Conservation (phyloP, 768 basidiomycete genomes). For the Tricholoma matsutake region DNA sequence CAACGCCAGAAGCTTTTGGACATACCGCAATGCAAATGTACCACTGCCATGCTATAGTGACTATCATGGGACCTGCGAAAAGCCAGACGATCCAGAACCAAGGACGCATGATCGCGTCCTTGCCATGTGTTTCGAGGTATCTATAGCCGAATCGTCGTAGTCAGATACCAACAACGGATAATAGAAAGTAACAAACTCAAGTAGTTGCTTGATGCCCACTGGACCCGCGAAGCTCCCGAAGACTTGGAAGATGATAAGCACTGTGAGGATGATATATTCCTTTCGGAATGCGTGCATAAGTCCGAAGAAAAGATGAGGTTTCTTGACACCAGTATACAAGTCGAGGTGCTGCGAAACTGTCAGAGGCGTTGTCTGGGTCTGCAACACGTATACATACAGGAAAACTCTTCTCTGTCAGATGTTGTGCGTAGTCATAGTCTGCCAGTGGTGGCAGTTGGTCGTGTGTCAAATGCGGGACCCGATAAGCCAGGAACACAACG, state of each 20-base stretch:
- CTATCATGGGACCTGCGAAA: slow-evolving; percentile 44
- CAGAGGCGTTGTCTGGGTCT: too few species aligned
- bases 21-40: slow-evolving; percentile 48
- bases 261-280: too few species aligned
- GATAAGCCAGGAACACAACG: slow-evolving; percentile 44
- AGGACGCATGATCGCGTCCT: slow-evolving; percentile 48
- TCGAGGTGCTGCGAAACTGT: slow-evolving; percentile 30
- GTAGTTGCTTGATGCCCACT: slow-evolving; percentile 39
- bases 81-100: slow-evolving; percentile 66
- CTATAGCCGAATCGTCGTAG: slow-evolving; percentile 26
- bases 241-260: too few species aligned
- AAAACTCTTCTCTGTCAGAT: slow-evolving; percentile 25
- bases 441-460: slow-evolving; percentile 62
- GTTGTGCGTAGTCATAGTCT: slow-evolving; percentile 48
- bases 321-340: slow-evolving; percentile 37
- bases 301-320: slow-evolving; percentile 45
- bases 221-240: too few species aligned
- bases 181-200: slow-evolving; percentile 29
- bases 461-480: slow-evolving; percentile 42
- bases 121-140: slow-evolving; percentile 55
- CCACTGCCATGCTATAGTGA: slow-evolving; percentile 46
- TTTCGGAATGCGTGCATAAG: too few species aligned
- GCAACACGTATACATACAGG: too few species aligned
- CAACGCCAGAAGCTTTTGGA: background rate
- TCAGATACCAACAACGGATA: background rate